Evolutionary conservation across 176 grass and related monocot species (phyloP).

Genomic region (Rhynchospora tenuis): DNA sequence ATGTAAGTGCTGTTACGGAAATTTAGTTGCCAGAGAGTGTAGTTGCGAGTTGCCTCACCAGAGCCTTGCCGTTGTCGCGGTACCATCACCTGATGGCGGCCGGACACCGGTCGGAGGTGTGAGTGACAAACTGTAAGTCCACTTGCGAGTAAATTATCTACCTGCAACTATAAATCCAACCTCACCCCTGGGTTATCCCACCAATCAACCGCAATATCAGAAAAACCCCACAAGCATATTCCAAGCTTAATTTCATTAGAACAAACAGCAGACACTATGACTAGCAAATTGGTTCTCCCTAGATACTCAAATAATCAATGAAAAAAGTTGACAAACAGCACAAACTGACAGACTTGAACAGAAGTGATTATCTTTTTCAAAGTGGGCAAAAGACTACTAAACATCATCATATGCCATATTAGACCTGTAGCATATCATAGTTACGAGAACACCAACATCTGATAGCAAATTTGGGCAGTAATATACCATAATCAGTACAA

Average conservation of each 20-base stretch:
- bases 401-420: not conserved
- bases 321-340: not conserved
- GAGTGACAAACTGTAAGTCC: constrained; percentile 16
- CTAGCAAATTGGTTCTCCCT: not conserved
- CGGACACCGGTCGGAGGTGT: constrained; percentile 19
- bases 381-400: not conserved
- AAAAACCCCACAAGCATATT: not conserved
- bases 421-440: not conserved
- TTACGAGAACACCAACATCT: not conserved
- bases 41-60: constrained; percentile 18
- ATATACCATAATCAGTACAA: not conserved
- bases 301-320: not conserved
- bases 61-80: constrained; percentile 22
- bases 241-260: constrained; percentile 11
- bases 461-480: not conserved
- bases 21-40: constrained; percentile 13
- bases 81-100: constrained; percentile 21
- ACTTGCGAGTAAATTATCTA: constrained; percentile 22
- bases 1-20: constrained; percentile 9
- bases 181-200: constrained; percentile 13
- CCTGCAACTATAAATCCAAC: constrained; percentile 22
- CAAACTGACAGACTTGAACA: not conserved
- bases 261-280: not conserved
- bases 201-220: not conserved
- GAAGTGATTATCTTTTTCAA: not conserved